These are phyloP conservation scores for Spinellus fusiger DNA, from an alignment of 192 early-diverging fungal species.

Conservation along the genomic window DNA sequence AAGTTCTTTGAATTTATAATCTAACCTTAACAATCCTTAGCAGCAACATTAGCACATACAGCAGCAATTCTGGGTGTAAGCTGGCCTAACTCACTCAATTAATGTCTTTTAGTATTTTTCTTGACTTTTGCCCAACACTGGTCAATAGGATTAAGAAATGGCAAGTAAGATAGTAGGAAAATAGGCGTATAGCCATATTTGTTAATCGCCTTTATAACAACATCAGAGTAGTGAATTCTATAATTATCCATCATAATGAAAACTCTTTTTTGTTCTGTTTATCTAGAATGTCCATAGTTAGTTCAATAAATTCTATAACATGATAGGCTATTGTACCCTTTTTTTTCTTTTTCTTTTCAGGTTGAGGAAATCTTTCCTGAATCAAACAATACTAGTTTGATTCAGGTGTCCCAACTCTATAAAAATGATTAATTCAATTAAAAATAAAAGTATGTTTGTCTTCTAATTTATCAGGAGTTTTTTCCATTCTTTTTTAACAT, in stretches of 20 bases:
- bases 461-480: no score
- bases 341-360: no score
- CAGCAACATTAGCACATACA: neutral
- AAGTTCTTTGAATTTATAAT: neutral
- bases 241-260: neutral
- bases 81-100: neutral
- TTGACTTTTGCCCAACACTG: neutral
- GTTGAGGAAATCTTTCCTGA: no score
- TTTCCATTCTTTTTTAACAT: no score
- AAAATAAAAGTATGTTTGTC: no score
- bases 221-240: no score
- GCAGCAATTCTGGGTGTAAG: neutral
- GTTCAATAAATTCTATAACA: no score
- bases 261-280: conserved; percentile 7
- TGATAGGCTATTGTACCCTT: no score
- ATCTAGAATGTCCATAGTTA: neutral
- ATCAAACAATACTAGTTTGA: no score
- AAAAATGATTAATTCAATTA: no score
- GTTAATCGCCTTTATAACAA: neutral
- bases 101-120: neutral
- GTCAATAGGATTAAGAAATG: no score
- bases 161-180: neutral
- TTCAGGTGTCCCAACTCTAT: no score
- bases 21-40: neutral
- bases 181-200: neutral